Evolutionary conservation across 257 asterid genomes (phyloP).

Genomic region (Solanum raphanifolium): DNA sequence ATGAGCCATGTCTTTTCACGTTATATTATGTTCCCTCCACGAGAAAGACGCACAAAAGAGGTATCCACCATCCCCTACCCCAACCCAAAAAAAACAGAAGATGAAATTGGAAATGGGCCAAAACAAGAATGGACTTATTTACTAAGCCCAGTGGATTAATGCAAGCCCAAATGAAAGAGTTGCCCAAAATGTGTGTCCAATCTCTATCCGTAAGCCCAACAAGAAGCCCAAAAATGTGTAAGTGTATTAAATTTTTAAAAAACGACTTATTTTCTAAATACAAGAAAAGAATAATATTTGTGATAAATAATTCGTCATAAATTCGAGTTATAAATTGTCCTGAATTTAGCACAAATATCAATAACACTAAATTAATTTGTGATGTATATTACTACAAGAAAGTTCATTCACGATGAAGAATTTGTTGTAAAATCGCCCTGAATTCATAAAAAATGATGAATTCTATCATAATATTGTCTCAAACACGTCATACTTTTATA

Average conservation of each 20-base stretch:
- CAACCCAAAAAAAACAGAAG: background rate
- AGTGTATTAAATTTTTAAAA: background rate
- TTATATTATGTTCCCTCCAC: too few species aligned
- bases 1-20: background rate
- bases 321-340: background rate
- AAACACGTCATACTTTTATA: background rate
- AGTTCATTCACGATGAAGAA: too few species aligned
- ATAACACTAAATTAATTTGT: background rate
- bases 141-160: background rate
- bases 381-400: too few species aligned
- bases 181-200: background rate
- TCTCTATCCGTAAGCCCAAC: too few species aligned
- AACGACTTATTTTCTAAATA: background rate
- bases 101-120: background rate
- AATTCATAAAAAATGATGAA: too few species aligned
- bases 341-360: too few species aligned
- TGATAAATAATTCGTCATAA: background rate
- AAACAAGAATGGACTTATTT: background rate
- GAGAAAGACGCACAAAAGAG: background rate
- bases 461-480: background rate
- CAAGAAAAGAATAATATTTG: background rate
- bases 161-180: background rate
- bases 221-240: too few species aligned
- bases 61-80: background rate
- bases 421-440: fast-evolving